Base-by-base conservation (phyloP, 2,329 filamentous ascomycete genomes). In the Neonectria magnoliae region DNA sequence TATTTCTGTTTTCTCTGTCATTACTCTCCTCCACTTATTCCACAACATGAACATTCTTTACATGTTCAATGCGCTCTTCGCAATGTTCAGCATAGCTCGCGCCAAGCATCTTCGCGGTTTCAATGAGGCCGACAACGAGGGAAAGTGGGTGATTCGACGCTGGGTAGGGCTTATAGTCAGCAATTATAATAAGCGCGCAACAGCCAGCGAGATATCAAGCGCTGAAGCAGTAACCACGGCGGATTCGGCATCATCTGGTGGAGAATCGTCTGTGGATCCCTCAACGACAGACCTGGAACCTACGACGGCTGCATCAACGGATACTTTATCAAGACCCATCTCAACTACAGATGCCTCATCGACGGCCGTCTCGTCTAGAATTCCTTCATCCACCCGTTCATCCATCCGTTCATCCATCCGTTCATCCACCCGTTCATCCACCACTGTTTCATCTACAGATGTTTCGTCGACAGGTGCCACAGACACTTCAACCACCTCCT, bases 41-140 rank as follows among this genome's bases (percentile, higher is more conserved):
- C 22, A 16, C 44, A 41, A n/a, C 20, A 62, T 62, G 60, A 38
- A 38, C 13, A 20, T 51, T 9, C n/a, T 57, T 18, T 29, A 29
- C 20, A 29, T 62, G 9, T 51, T 47, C 5, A 27, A 29, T 27
- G 29, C 36, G 3, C 27, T 62, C 31, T 36, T 54, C 31, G 22
- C 51, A 9, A 29, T 64, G 36, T 22, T 42, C 56, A 18, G 36
- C 29, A 51, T 27, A 8, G 42, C 50, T 25, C 18, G 11, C 10
- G 25, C 50, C 2, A 36, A 36, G 13, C 33, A 13, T 16, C 14
- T 36, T 6, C 33, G 13, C 13, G 14, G 33, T 13, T 36, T 13
- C 5, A 13, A 36, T 14, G 53, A 57, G n/a, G 47, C 60, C 6
- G n/a, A 22, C 10, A 33, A 44, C 11, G 55, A 64, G 33, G 44